Percentiles rank a stretch among this genome's conserved stretches.
Conservation (phyloP, 768 basidiomycete species). For the Pisolithus orientalis region DNA sequence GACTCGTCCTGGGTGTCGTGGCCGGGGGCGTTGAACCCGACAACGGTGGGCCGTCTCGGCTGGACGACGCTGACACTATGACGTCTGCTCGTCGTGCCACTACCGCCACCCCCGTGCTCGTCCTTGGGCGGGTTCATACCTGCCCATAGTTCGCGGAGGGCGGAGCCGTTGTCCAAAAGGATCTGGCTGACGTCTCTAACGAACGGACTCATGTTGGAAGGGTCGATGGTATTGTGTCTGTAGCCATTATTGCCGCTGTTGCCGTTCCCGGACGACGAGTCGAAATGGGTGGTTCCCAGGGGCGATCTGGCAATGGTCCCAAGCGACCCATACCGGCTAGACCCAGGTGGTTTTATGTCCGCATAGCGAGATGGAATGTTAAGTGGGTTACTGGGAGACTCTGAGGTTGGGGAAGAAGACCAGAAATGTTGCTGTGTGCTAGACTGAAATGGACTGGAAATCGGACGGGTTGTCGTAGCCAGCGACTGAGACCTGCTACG, state of each 20-base stretch:
- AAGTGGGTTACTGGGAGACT: conserved; percentile 34
- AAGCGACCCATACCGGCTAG: conserved; percentile 59
- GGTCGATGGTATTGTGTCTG: conserved; percentile 38
- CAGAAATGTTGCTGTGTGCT: no score
- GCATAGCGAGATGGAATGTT: conserved; percentile 54
- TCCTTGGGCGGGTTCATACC: conserved; percentile 60
- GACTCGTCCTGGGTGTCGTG: conserved; percentile 38
- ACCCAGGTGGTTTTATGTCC: conserved; percentile 56
- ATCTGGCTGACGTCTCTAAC: conserved; percentile 80
- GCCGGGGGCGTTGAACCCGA: conserved; percentile 63
- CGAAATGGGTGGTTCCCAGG: conserved; percentile 40
- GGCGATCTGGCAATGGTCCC: conserved; percentile 52
- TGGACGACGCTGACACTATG: conserved; percentile 84
- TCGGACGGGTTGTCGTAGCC: conserved; percentile 50
- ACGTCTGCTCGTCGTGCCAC: conserved; percentile 76
- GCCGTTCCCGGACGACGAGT: conserved; percentile 40
- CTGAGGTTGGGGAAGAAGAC: no score
- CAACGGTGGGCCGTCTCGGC: conserved; percentile 56
- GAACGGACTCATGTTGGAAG: conserved; percentile 81
- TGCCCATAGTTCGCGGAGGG: conserved; percentile 70
- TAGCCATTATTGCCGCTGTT: conserved; percentile 42
- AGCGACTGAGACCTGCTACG: conserved; percentile 76
- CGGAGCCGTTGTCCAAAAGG: conserved; percentile 64
- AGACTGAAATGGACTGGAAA: conserved; percentile 41
- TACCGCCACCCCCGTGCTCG: conserved; percentile 57